Conservation (phyloP, 2,329 filamentous ascomycete genomes). For the Didymella exigua region DNA sequence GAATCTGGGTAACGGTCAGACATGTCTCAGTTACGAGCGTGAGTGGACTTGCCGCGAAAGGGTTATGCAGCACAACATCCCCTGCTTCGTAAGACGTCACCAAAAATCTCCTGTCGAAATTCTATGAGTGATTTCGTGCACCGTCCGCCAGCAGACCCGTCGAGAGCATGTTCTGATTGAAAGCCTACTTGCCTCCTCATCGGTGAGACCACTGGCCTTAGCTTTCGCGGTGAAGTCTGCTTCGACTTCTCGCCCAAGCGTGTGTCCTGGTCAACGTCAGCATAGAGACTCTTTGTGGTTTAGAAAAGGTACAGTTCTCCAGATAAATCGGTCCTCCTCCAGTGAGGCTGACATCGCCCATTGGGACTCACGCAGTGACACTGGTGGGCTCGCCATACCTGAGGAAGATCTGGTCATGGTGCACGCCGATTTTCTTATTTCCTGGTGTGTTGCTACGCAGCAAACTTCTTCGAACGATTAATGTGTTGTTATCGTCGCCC, state of each 20-base stretch:
- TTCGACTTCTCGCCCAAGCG: constrained; percentile 58
- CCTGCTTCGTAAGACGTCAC: constrained; percentile 61
- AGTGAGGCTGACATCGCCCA: constrained; percentile 59
- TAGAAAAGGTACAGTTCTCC: constrained; percentile 50
- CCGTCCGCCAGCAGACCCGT: constrained; percentile 60
- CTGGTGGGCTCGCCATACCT: constrained; percentile 60
- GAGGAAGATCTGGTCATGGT: constrained; percentile 66
- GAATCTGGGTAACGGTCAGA: constrained; percentile 52
- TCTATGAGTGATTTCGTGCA: constrained; percentile 53
- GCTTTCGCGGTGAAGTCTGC: constrained; percentile 57
- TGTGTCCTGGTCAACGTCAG: constrained; percentile 43
- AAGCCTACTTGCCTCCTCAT: constrained; percentile 55
- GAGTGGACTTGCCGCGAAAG: constrained; percentile 29
- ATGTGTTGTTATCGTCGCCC: constrained; percentile 55
- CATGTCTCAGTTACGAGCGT: no score
- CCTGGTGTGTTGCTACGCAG: constrained; percentile 63
- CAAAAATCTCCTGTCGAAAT: constrained; percentile 56
- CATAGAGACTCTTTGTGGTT: no score
- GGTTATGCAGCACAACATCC: constrained; percentile 52
- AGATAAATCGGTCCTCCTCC: constrained; percentile 66
- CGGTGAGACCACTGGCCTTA: constrained; percentile 55
- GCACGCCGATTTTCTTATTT: constrained; percentile 64
- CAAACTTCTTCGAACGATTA: constrained; percentile 56
- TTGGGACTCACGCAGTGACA: constrained; percentile 64
- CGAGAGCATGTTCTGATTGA: constrained; percentile 65